phyloP scores from a whole-genome alignment of 495 filamentous ascomycete species.

The Talaromyces nanjingensis region DNA sequence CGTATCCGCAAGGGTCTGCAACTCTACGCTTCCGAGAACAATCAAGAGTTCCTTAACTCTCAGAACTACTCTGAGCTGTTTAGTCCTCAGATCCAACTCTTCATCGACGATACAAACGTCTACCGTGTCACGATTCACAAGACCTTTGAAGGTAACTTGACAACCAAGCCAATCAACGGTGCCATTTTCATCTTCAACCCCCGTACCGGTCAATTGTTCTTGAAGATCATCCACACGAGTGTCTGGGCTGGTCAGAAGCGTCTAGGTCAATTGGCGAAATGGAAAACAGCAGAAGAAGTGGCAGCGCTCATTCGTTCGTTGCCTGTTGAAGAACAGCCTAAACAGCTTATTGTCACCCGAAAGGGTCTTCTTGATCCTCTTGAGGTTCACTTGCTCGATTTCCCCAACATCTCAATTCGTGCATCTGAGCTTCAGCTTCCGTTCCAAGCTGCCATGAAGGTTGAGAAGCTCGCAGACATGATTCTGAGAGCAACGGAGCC shows the following conservation, averaged over 20 bases:
- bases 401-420: constrained; percentile 98
- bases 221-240: constrained; percentile 99
- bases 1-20: constrained; percentile 99
- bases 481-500: constrained; percentile 96
- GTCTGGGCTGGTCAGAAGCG: constrained; percentile 99
- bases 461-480: constrained; percentile 98
- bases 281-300: constrained; percentile 99
- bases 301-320: constrained; percentile 94
- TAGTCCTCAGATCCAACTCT: constrained; percentile 97
- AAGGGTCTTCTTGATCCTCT: constrained; percentile 97
- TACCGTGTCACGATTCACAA: constrained; percentile 99
- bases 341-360: constrained; percentile 96
- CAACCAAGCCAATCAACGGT: constrained; percentile 98
- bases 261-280: constrained; percentile 96
- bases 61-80: constrained; percentile 99
- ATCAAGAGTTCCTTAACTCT: constrained; percentile 98
- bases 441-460: constrained; percentile 99
- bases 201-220: constrained; percentile 91
- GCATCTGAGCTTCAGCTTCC: constrained; percentile 96
- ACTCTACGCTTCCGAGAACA: constrained; percentile 96
- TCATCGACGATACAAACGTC: constrained; percentile 99
- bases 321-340: constrained; percentile 97
- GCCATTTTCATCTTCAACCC: constrained; percentile 99
- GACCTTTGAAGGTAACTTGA: constrained; percentile 98
- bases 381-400: constrained; percentile 95